Evolutionary conservation across 306 rosid genomes (phyloP), one percentile per base, ranked within the genome.

Genomic region (Fagus sylvatica): DNA sequence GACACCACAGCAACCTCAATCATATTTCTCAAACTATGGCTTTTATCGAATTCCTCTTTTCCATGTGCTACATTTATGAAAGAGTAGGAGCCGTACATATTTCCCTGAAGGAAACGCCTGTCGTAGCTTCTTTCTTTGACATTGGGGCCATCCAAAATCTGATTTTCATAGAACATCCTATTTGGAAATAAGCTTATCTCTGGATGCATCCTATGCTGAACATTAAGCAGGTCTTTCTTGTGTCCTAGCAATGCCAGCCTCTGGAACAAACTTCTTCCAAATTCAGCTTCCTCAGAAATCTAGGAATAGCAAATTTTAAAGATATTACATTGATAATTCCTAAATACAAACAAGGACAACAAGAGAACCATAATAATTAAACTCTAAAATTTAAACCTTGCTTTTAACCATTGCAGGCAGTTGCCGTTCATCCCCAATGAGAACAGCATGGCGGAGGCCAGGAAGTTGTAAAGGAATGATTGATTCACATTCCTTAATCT

Each of bases 351-450:
- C 3, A 8, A 67, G 32, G 4, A 6, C 2, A n/a, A 4, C 8
- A 56, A 56, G 0, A 33, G 22, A 41, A 49, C 12, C 9, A 62
- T 41, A 41, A 41, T 1, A 42, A 67, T 59, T 22, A 40, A 9
- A 33, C 41, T 12, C 41, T n/a, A n/a, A n/a, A n/a, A n/a, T n/a
- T n/a, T 86, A 32, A 83, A 91, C 98, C 57, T 81, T 73, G 81
- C 97, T 93, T 77, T 67, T 48, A 46, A 93, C 89, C 69, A 82
- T 77, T 12, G 97, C 98, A 32, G 93, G 96, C 67, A 91, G 81
- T 81, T 93, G 98, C 43, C 78, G 33, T 80, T 89, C 98, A 79
- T 93, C 98, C 37, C 98, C 98, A 36, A 89, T 85, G 82, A 93
- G 91, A 79, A 93, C 78, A 10, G 80, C 96, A 73, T 89, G 93